phyloP scores from a whole-genome alignment of 106 monocot genomes.

The Iris macrosiphon region DNA sequence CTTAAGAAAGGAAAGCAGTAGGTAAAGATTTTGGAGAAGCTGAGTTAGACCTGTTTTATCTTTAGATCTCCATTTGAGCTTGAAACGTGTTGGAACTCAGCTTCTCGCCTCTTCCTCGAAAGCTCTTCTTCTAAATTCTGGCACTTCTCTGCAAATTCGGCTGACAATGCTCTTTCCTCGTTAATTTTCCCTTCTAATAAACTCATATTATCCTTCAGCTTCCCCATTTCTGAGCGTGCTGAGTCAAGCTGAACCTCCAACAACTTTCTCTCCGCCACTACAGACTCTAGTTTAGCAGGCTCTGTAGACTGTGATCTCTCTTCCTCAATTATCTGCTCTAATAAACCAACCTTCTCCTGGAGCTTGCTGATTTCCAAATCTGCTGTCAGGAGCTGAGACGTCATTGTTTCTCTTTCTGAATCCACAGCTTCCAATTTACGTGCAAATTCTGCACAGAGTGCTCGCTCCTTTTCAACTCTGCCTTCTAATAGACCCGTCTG shows the following conservation, averaged over 20 bases:
- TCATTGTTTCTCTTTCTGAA: constrained; percentile 6
- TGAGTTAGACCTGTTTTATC: constrained; percentile 32
- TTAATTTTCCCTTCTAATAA: constrained; percentile 21
- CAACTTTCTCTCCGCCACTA: constrained; percentile 18
- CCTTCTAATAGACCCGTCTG: constrained; percentile 15
- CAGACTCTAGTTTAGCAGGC: not conserved
- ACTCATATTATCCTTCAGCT: constrained; percentile 23
- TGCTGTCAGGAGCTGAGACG: constrained; percentile 16
- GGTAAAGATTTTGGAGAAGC: no score
- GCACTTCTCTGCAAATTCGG: constrained; percentile 21
- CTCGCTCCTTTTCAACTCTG: constrained; percentile 19
- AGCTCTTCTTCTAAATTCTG: constrained; percentile 27
- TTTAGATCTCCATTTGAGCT: constrained; percentile 25
- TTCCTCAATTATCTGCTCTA: constrained; percentile 20
- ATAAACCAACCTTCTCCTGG: not conserved
- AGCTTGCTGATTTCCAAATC: constrained; percentile 9
- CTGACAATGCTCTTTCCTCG: constrained; percentile 16
- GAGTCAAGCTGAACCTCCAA: constrained; percentile 35
- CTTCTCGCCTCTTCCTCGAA: constrained; percentile 15
- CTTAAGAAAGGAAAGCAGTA: no score
- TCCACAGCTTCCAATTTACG: not conserved
- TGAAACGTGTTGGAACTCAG: constrained; percentile 13
- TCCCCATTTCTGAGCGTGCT: constrained; percentile 15
- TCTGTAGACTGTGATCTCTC: not conserved
- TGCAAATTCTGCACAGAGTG: constrained; percentile 7